phyloP scores from a whole-genome alignment of 495 filamentous ascomycete genomes.

The Glarea lozoyensis region DNA sequence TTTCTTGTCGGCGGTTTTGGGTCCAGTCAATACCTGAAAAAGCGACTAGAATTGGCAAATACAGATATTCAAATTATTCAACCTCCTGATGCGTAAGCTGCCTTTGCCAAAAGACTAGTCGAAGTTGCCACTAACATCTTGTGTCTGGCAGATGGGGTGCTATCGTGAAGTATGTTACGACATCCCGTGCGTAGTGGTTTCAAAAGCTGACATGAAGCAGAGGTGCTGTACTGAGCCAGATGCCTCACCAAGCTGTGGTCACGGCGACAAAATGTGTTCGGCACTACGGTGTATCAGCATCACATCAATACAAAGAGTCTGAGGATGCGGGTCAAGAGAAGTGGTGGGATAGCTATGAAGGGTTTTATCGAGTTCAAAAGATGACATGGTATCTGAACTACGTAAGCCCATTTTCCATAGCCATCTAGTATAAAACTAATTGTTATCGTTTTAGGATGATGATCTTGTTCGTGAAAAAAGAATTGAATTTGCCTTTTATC shows the following conservation, averaged over 20 bases:
- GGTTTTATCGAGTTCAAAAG: not conserved
- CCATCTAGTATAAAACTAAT: not conserved
- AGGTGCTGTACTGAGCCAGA: constrained; percentile 26
- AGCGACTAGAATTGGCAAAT: constrained; percentile 20
- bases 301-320: not conserved
- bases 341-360: not conserved
- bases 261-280: constrained; percentile 15
- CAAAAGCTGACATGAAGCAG: not conserved
- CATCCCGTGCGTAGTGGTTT: constrained; percentile 7
- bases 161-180: constrained; percentile 21
- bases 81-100: constrained; percentile 31
- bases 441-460: not conserved
- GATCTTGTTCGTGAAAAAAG: not conserved
- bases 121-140: too few species aligned
- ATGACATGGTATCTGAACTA: not conserved
- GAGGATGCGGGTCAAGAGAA: not conserved
- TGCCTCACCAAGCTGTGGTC: constrained; percentile 20
- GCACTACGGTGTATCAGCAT: constrained; percentile 28
- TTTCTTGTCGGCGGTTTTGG: constrained; percentile 12
- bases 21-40: constrained; percentile 5
- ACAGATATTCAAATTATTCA: constrained; percentile 27
- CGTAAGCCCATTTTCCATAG: not conserved
- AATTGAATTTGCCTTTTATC: not conserved
- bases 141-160: too few species aligned
- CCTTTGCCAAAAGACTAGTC: too few species aligned